Percentiles rank a stretch among this genome's conserved stretches.
Conservation (phyloP, 2,329 filamentous ascomycete genomes). For the Penicillium palitans region DNA sequence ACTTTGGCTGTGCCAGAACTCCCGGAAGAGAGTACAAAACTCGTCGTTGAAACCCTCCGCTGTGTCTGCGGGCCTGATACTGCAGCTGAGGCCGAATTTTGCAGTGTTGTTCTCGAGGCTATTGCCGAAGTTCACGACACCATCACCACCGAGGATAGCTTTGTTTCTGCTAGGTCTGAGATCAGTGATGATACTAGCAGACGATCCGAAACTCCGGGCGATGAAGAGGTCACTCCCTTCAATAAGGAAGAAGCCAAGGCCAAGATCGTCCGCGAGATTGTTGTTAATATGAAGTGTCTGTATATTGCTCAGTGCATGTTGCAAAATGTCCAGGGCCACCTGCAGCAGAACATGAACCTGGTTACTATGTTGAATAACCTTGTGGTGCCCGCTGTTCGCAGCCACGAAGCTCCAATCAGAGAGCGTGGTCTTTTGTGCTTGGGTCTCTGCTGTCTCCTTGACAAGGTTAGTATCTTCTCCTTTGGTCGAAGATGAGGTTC, state of each 20-base stretch:
- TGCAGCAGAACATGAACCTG: conserved; percentile 87
- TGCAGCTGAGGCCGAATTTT: conserved; percentile 53
- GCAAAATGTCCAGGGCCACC: conserved; percentile 81
- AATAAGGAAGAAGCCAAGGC: conserved; percentile 67
- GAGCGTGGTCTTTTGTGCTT: conserved; percentile 88
- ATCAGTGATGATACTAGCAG: conserved; percentile 65
- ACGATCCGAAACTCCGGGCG: conserved; percentile 43
- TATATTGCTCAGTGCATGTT: conserved; percentile 98
- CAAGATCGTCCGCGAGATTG: conserved; percentile 72
- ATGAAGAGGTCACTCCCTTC: conserved; percentile 59
- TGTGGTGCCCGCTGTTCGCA: conserved; percentile 90
- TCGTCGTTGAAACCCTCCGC: conserved; percentile 77
- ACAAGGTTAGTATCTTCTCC: conserved; percentile 58
- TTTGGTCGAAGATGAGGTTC: not conserved
- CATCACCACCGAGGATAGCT: conserved; percentile 77
- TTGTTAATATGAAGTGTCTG: conserved; percentile 97
- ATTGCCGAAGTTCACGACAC: conserved; percentile 96
- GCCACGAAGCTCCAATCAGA: conserved; percentile 86
- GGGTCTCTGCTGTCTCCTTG: conserved; percentile 85
- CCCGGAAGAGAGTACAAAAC: conserved; percentile 88
- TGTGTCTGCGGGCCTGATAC: conserved; percentile 70
- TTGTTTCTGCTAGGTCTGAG: conserved; percentile 89
- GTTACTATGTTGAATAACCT: conserved; percentile 98
- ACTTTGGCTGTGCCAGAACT: conserved; percentile 81
- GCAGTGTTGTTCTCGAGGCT: conserved; percentile 72